phyloP scores from a whole-genome alignment of 2,329 filamentous ascomycete genomes.

The Colletotrichum simmondsii region DNA sequence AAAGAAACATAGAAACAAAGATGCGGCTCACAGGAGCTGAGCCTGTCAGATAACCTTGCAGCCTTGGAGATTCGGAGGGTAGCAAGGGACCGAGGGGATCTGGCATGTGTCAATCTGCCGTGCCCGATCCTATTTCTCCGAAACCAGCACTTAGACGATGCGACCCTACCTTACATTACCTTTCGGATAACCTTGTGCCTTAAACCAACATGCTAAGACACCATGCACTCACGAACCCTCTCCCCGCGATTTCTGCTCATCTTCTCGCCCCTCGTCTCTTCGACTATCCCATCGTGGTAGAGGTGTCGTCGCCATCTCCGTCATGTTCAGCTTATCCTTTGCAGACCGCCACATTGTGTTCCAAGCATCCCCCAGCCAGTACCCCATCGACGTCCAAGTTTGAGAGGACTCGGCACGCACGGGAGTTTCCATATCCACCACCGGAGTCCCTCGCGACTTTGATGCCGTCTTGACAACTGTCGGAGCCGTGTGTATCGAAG shows the following conservation, averaged over 20 bases:
- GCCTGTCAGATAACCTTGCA: conserved; percentile 12
- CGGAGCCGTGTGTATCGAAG: conserved; percentile 20
- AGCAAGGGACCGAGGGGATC: conserved; percentile 1
- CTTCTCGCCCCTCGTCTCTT: conserved; percentile 11
- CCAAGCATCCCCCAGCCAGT: conserved; percentile 10
- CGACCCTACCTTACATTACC: conserved; percentile 3
- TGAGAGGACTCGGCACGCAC: neutral
- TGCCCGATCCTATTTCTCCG: neutral
- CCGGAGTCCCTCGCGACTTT: conserved; percentile 3
- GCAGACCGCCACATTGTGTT: neutral
- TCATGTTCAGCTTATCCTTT: neutral
- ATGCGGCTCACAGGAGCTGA: conserved; percentile 11
- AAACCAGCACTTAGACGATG: conserved; percentile 4
- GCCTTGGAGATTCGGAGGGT: neutral
- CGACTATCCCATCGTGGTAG: conserved; percentile 4
- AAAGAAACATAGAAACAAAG: neutral
- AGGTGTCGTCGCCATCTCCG: neutral
- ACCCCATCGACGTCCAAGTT: conserved; percentile 11
- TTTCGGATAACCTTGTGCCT: neutral
- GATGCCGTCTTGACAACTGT: conserved; percentile 13
- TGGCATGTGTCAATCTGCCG: neutral
- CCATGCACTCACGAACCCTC: neutral
- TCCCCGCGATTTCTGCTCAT: conserved; percentile 1
- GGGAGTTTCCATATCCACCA: neutral
- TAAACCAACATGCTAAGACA: neutral